Conservation (phyloP, 768 basidiomycete species). For the Mycena kentingensis region DNA sequence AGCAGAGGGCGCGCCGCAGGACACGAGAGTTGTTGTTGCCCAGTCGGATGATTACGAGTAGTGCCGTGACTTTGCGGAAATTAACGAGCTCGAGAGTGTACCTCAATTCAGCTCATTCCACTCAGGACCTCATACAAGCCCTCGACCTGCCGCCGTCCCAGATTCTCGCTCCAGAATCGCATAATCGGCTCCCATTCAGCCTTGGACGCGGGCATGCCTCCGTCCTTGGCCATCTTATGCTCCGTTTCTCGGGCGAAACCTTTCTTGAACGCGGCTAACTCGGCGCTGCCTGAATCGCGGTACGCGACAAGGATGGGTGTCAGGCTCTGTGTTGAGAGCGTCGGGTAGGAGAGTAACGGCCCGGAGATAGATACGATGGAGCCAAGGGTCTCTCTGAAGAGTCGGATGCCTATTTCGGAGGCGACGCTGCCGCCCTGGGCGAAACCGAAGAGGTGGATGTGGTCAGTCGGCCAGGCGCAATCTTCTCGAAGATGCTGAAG, state of each 20-base stretch:
- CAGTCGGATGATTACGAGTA: too few relatives aligned
- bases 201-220: slow-evolving; percentile 74
- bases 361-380: slow-evolving; percentile 73
- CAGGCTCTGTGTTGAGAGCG: slow-evolving; percentile 48
- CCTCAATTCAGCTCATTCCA: too few relatives aligned
- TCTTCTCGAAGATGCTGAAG: slow-evolving; percentile 58
- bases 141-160: slow-evolving; percentile 58
- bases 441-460: slow-evolving; percentile 88
- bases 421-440: slow-evolving; percentile 84
- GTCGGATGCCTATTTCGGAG: slow-evolving; percentile 61
- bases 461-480: slow-evolving; percentile 64
- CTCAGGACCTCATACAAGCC: slow-evolving; percentile 73
- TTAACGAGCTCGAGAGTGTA: too few relatives aligned
- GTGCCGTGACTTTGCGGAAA: too few relatives aligned
- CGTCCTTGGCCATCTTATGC: slow-evolving; percentile 44
- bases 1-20: too few relatives aligned
- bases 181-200: slow-evolving; percentile 86
- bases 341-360: slow-evolving; percentile 78
- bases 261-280: slow-evolving; percentile 56
- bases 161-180: slow-evolving; percentile 79
- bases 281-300: slow-evolving; percentile 48
- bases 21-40: too few relatives aligned
- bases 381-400: slow-evolving; percentile 60
- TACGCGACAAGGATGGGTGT: slow-evolving; percentile 68
- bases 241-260: slow-evolving; percentile 57